Evolutionary conservation across 2,329 filamentous ascomycete genomes (phyloP), one percentile per base, ranked within the genome.

Genomic region (Apiospora aurea): DNA sequence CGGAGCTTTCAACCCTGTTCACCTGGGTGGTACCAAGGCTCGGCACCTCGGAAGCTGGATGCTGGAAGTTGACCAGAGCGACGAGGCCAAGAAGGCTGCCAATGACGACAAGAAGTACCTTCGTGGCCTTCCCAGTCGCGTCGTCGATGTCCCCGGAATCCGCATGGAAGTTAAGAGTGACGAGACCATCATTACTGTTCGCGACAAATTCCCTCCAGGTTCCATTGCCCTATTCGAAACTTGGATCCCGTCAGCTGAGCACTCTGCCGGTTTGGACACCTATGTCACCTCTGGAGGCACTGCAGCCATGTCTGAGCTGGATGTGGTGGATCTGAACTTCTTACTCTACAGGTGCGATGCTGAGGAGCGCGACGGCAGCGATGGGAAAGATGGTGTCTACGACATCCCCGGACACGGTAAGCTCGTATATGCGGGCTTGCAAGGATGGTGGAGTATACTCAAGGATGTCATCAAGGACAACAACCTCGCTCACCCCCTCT

Each of bases 391-490:
- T 80, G 96, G 96, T n/a, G 91, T 92, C 11, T 99, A 98, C 83
- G 89, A 91, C 70, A 92, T 99, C 75, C 96, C 96, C 1, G 91
- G 92, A 0, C 87, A 95, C 79, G 96, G 95, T 2, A 91, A 93
- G 72, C 88, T 98, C 57, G 94, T 98, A 2, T 99, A 98, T 81
- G 96, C 96, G 73, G 96, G 96, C 73, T 87, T 99, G n/a, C 96
- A 99, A 81, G 97, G 97, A 49, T 99, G 96, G 96, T 97, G 96
- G 95, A 98, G 95, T 80, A 86, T 97, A 0, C 85, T 99, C 57
- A 92, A 94, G 77, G 87, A 93, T 72, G 92, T 99, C 74, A 93
- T 98, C 76, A 89, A 88, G 69, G 91, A 96, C 75, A 99, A 99
- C 80, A 91, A 98, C 79, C 89, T 99, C 11, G 96, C 94, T 0